phyloP scores from a whole-genome alignment of 148 eudicot genomes.

The Spergularia marina region DNA sequence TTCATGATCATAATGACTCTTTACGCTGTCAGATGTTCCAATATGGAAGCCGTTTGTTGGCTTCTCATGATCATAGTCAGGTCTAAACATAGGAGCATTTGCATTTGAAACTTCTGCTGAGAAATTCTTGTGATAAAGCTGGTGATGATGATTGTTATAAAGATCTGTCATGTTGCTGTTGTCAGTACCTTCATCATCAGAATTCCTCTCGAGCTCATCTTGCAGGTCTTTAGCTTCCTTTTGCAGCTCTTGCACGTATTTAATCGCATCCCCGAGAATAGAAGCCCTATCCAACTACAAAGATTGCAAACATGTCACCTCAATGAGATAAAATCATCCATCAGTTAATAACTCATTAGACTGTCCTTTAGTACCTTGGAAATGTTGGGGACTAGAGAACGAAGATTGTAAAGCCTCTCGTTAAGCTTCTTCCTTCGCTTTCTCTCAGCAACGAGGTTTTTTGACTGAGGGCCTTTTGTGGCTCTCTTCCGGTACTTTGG shows the following conservation, averaged over 20 bases:
- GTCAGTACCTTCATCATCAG: slow-evolving; percentile 51
- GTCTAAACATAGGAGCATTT: slow-evolving; percentile 22
- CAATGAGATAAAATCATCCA: not conserved
- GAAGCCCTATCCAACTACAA: slow-evolving; percentile 83
- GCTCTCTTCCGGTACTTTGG: slow-evolving; percentile 59
- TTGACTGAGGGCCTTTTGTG: slow-evolving; percentile 66
- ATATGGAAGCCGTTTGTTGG: slow-evolving; percentile 32
- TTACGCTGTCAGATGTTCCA: slow-evolving; percentile 38
- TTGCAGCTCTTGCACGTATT: slow-evolving; percentile 73
- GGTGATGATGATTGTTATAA: slow-evolving; percentile 15
- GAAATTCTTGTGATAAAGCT: slow-evolving; percentile 27
- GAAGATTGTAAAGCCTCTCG: slow-evolving; percentile 73
- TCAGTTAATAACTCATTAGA: not conserved
- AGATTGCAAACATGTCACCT: not conserved
- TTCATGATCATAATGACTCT: slow-evolving; percentile 36
- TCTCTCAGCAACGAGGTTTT: slow-evolving; percentile 92
- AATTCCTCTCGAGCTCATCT: slow-evolving; percentile 64
- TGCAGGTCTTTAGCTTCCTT: slow-evolving; percentile 67
- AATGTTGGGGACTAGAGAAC: slow-evolving; percentile 85
- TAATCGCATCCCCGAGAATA: slow-evolving; percentile 88
- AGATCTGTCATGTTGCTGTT: slow-evolving; percentile 19
- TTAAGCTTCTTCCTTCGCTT: slow-evolving; percentile 87
- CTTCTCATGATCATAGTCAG: slow-evolving; percentile 39
- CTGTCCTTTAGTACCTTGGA: slow-evolving; percentile 53
- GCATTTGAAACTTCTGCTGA: slow-evolving; percentile 28